Evolutionary conservation across 176 grass and related monocot species (phyloP).

Genomic region (Zea mays): DNA sequence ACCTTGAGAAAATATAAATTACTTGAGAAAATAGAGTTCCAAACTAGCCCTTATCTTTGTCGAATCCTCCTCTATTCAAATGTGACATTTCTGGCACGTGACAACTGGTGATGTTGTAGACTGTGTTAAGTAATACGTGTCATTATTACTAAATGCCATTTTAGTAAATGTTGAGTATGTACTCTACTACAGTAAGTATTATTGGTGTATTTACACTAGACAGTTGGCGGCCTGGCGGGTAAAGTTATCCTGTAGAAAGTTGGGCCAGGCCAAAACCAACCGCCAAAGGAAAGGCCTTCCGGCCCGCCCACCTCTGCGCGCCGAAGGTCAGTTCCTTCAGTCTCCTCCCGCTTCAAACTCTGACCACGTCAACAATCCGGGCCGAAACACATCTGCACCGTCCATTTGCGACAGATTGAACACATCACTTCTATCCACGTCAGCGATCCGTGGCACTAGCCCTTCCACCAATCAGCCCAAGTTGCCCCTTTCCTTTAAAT

Average conservation of each 20-base stretch:
- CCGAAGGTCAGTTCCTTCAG: neutral
- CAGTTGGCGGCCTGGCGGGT: no score
- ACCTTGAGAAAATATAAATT: no score
- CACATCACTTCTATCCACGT: neutral
- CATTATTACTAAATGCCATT: no score
- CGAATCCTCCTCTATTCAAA: no score
- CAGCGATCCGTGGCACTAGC: neutral
- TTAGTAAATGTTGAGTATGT: no score
- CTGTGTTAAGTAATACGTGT: no score
- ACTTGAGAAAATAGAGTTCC: no score
- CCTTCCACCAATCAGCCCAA: conserved; percentile 21
- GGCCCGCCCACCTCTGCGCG: neutral
- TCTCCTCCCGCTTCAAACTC: neutral
- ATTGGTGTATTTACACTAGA: no score
- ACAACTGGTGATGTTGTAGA: no score
- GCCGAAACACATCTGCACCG: neutral
- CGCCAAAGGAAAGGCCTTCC: neutral
- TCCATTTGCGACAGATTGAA: neutral
- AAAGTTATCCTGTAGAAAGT: neutral
- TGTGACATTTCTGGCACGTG: no score
- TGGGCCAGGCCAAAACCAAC: neutral
- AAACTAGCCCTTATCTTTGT: no score
- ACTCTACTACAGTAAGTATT: no score
- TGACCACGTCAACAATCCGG: neutral
- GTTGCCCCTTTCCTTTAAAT: neutral